A percentile compares a stretch with the other conserved stretches of the same genome.
Conservation (phyloP, 306 rosid species). For the Bauhinia variegata region DNA sequence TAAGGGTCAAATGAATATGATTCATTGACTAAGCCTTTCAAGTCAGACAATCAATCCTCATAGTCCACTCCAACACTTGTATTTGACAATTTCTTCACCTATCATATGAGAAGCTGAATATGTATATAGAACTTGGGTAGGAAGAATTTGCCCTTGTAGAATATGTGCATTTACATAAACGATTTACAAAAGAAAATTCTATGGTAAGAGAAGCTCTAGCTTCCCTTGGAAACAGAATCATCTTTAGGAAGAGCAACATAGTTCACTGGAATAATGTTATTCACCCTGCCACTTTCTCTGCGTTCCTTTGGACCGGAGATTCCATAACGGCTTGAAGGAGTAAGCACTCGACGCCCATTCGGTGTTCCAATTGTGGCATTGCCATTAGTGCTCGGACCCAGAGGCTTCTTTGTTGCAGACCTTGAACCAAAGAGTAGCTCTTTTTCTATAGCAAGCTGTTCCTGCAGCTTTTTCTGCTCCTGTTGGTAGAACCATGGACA, state of each 20-base stretch:
- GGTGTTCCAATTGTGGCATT: constrained; percentile 74
- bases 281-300: constrained; percentile 66
- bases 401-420: constrained; percentile 73
- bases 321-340: constrained; percentile 60
- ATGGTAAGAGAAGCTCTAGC: constrained; percentile 36
- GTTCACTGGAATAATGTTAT: constrained; percentile 62
- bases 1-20: no score
- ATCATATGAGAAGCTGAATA: no score
- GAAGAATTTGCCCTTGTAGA: no score
- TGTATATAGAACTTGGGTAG: no score
- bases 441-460: constrained; percentile 70
- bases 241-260: constrained; percentile 88
- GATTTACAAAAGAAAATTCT: constrained; percentile 1
- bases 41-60: no score
- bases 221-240: constrained; percentile 53
- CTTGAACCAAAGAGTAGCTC: constrained; percentile 76
- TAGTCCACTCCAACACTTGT: no score
- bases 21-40: no score
- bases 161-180: no score
- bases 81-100: no score
- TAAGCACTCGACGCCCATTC: constrained; percentile 52
- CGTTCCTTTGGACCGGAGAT: constrained; percentile 58
- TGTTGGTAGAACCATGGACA: constrained; percentile 33
- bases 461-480: constrained; percentile 80
- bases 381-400: constrained; percentile 59